These are phyloP conservation scores for Leonotis leonurus DNA, from an alignment of 257 asterid genomes.

Conservation along the genomic window DNA sequence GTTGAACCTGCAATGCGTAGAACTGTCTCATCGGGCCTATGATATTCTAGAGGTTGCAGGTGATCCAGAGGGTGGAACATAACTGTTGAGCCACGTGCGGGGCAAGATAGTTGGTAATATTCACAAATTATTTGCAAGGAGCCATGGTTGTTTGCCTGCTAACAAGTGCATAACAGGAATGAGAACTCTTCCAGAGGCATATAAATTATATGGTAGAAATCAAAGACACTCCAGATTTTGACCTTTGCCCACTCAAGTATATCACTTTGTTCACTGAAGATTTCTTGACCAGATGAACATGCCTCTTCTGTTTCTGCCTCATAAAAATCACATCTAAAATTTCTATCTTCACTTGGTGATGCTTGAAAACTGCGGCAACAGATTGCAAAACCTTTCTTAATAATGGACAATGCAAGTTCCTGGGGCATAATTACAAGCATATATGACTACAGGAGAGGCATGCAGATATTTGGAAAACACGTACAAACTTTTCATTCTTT, in stretches of 20 bases:
- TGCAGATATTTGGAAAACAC: background rate
- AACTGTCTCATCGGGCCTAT: constrained; percentile 69
- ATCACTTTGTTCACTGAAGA: constrained; percentile 68
- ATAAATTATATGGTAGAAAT: constrained; percentile 5
- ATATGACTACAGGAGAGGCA: background rate
- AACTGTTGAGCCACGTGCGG: constrained; percentile 68
- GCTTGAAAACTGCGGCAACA: constrained; percentile 61
- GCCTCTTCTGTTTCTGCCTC: constrained; percentile 81
- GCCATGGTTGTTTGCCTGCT: constrained; percentile 76
- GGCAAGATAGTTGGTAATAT: constrained; percentile 64
- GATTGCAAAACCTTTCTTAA: constrained; percentile 8
- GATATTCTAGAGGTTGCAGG: constrained; percentile 81
- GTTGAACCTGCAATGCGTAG: constrained; percentile 71
- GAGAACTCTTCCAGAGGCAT: constrained; percentile 10
- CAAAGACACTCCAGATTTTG: constrained; percentile 12
- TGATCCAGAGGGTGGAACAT: constrained; percentile 90
- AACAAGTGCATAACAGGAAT: constrained; percentile 7
- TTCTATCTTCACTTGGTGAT: constrained; percentile 77
- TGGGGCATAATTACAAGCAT: constrained; percentile 5
- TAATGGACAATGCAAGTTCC: background rate
- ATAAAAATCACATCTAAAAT: constrained; percentile 64
- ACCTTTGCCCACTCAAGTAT: constrained; percentile 98
- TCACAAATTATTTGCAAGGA: constrained; percentile 83
- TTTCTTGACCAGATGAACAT: constrained; percentile 87
- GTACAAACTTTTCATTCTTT: background rate